A percentile compares a stretch with the other conserved stretches of the same genome.
Evolutionary conservation across 306 rosid genomes (phyloP).

Genomic region (Casuarina cunninghamiana): DNA sequence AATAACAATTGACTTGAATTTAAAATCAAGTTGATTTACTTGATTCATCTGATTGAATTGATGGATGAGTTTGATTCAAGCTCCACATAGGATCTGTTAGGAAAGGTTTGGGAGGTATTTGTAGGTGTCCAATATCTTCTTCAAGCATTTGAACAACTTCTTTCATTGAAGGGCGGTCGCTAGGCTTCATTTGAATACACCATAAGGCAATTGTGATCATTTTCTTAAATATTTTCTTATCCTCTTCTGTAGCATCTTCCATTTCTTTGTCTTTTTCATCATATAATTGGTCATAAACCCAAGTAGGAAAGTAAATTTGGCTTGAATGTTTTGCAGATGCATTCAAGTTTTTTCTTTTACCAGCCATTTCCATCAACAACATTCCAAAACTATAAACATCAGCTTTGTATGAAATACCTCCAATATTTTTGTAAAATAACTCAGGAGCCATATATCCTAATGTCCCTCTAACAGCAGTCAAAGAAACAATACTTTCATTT

Average conservation of each 20-base stretch:
- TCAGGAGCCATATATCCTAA: too few species aligned
- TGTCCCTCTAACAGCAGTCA: too few species aligned
- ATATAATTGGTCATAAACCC: constrained; percentile 14
- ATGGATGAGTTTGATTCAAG: background rate
- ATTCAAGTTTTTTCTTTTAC: constrained; percentile 24
- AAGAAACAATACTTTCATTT: too few species aligned
- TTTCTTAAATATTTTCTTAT: constrained; percentile 10
- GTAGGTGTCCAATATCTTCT: constrained; percentile 1
- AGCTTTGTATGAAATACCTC: too few species aligned
- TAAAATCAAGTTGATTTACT: background rate
- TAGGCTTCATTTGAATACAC: constrained; percentile 41
- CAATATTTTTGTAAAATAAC: too few species aligned
- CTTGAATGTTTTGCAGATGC: constrained; percentile 27
- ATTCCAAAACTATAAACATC: too few species aligned
- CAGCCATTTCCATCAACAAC: too few species aligned
- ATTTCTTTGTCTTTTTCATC: constrained; percentile 9
- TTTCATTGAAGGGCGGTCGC: constrained; percentile 35
- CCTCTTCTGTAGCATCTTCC: constrained; percentile 2
- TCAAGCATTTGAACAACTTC: constrained; percentile 35
- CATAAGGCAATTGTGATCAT: constrained; percentile 37
- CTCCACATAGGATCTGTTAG: background rate
- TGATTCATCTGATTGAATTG: too few species aligned
- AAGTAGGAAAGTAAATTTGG: constrained; percentile 26
- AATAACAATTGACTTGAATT: too few species aligned
- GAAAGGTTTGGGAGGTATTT: constrained; percentile 41